Percentiles rank a stretch among this genome's conserved stretches.
phyloP scores from a whole-genome alignment of 2,329 filamentous ascomycete species.

The Trichoderma atroviride region DNA sequence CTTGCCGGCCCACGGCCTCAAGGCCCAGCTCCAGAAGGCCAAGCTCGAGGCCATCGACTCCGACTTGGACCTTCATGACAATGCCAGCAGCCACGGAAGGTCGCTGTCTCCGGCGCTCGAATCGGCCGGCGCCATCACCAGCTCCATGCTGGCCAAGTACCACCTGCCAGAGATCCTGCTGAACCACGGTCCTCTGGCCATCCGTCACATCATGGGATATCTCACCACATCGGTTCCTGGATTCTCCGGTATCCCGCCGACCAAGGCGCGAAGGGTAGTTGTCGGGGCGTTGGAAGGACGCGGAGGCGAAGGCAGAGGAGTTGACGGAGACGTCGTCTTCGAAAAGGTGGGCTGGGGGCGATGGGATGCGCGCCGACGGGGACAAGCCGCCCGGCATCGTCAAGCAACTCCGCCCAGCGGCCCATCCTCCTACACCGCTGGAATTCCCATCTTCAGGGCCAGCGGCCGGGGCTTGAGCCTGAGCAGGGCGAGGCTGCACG shows the following conservation, averaged over 20 bases:
- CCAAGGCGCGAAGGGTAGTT: constrained; percentile 87
- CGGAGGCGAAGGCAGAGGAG: constrained; percentile 62
- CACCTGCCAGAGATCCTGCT: constrained; percentile 90
- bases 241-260: constrained; percentile 84
- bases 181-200: constrained; percentile 85
- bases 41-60: constrained; percentile 73
- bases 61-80: constrained; percentile 81
- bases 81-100: constrained; percentile 37
- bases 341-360: constrained; percentile 97
- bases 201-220: constrained; percentile 93
- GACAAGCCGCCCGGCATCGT: constrained; percentile 57
- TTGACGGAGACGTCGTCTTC: constrained; percentile 75
- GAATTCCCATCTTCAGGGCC: constrained; percentile 60
- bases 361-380: constrained; percentile 83
- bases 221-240: constrained; percentile 91
- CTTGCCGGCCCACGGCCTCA: constrained; percentile 78
- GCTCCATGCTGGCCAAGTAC: constrained; percentile 81
- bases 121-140: constrained; percentile 79
- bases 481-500: constrained; percentile 53
- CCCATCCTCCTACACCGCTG: constrained; percentile 48
- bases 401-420: constrained; percentile 42
- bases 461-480: constrained; percentile 45
- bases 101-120: constrained; percentile 61
- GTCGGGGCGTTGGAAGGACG: constrained; percentile 90
- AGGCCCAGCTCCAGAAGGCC: constrained; percentile 64